These are phyloP conservation scores for Nephelium lappaceum DNA, from an alignment of 345 rosid genomes.

Conservation along the genomic window DNA sequence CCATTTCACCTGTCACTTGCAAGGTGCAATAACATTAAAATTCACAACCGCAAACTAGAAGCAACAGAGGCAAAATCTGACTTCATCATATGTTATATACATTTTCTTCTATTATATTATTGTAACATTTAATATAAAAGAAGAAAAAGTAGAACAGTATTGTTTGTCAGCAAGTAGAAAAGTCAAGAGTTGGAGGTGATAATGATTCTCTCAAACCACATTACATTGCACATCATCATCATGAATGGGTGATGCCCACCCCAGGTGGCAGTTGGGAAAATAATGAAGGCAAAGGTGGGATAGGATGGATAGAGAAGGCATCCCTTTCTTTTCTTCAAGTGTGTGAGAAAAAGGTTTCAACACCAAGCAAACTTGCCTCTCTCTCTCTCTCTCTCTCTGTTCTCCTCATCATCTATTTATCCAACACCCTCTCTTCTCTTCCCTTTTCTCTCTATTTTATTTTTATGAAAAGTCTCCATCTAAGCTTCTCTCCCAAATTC, in stretches of 20 bases:
- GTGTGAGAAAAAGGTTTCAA: conserved; percentile 31
- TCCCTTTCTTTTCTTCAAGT: conserved; percentile 55
- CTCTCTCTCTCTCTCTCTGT: conserved; percentile 6
- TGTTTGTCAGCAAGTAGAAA: background rate
- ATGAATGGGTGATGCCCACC: background rate
- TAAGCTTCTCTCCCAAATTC: conserved; percentile 15
- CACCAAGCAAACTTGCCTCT: conserved; percentile 39
- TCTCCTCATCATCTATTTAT: background rate
- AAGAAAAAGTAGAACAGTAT: background rate
- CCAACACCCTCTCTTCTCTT: background rate
- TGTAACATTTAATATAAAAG: background rate
- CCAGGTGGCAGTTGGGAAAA: conserved; percentile 8
- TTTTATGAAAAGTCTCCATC: conserved; percentile 15
- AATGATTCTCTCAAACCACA: background rate
- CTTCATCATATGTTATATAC: background rate
- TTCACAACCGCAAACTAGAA: background rate
- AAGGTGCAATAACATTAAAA: too few species aligned
- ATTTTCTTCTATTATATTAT: too few species aligned
- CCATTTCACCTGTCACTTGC: background rate
- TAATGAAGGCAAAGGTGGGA: conserved; percentile 22
- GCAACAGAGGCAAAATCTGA: background rate
- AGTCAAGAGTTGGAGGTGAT: background rate
- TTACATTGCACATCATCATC: too few species aligned
- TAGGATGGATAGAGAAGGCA: conserved; percentile 29
- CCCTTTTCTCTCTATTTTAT: background rate